Evolutionary conservation across 352 stramenopile species (phyloP).

Genomic region (Ophiocytium majus): DNA sequence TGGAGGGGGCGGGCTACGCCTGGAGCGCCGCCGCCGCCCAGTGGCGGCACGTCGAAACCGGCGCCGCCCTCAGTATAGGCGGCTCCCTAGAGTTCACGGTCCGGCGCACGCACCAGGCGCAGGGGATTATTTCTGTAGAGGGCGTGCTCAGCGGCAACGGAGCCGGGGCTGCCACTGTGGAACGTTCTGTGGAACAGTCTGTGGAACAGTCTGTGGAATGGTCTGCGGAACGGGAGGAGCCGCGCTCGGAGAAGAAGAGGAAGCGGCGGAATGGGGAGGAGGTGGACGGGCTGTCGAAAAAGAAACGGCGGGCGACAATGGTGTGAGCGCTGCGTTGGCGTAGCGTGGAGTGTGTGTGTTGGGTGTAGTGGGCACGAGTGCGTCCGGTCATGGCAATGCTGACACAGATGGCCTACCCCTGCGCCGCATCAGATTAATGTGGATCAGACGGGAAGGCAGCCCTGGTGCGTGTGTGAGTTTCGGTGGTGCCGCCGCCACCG

Average conservation of each 20-base stretch:
- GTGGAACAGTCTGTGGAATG: too few species aligned
- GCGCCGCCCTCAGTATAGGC: background rate
- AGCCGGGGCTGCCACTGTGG: too few species aligned
- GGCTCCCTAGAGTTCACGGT: constrained; percentile 15
- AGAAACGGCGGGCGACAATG: background rate
- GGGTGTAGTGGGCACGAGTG: too few species aligned
- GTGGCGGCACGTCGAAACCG: background rate
- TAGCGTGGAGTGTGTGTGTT: background rate
- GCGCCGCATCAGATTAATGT: too few species aligned
- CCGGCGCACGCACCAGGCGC: constrained; percentile 36
- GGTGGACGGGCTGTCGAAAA: background rate
- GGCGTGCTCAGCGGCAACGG: background rate
- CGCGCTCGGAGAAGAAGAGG: background rate
- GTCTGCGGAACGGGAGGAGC: background rate
- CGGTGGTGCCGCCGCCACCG: background rate
- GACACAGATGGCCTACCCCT: too few species aligned
- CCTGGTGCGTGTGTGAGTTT: background rate
- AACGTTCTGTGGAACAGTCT: too few species aligned
- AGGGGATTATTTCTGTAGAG: constrained; percentile 45
- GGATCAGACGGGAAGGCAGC: background rate
- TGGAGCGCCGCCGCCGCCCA: background rate
- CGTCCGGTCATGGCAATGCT: too few species aligned
- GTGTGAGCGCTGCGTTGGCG: background rate
- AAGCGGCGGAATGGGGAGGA: background rate
- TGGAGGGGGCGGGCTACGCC: constrained; percentile 18